Conservation (phyloP, 352 stramenopile genomes). For the Globisporangium ultimum region DNA sequence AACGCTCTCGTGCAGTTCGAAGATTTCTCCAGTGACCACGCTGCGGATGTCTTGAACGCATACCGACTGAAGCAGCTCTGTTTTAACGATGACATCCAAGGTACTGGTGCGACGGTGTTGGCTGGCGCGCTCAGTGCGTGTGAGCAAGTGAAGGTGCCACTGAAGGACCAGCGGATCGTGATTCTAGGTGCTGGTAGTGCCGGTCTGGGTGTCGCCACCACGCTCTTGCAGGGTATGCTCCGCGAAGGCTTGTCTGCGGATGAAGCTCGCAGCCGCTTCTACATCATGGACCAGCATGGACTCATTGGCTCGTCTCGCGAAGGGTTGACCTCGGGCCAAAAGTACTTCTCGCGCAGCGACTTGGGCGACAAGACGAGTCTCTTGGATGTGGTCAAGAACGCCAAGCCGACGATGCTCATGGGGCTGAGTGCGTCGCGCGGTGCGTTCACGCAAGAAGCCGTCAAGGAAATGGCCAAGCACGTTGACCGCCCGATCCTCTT, state of each 20-base stretch:
- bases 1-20: constrained; percentile 96
- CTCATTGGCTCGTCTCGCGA: constrained; percentile 48
- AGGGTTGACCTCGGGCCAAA: constrained; percentile 68
- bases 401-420: constrained; percentile 95
- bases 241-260: constrained; percentile 67
- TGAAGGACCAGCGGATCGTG: constrained; percentile 94
- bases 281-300: constrained; percentile 78
- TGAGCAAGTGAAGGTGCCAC: constrained; percentile 55
- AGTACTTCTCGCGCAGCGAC: constrained; percentile 73
- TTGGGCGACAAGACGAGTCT: constrained; percentile 71
- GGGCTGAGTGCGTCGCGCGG: constrained; percentile 87
- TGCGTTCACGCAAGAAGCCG: constrained; percentile 84
- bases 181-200: constrained; percentile 94
- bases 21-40: constrained; percentile 92
- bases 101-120: constrained; percentile 93
- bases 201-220: constrained; percentile 93
- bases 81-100: constrained; percentile 99
- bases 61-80: constrained; percentile 94
- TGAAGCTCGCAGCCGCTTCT: constrained; percentile 70
- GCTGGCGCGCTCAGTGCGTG: constrained; percentile 85
- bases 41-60: constrained; percentile 90
- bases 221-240: constrained; percentile 89
- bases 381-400: constrained; percentile 76
- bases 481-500: constrained; percentile 94
- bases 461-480: constrained; percentile 88